Percentiles rank a stretch among this genome's conserved stretches.
phyloP scores from a whole-genome alignment of 495 filamentous ascomycete genomes.

The Neohortaea acidophila region DNA sequence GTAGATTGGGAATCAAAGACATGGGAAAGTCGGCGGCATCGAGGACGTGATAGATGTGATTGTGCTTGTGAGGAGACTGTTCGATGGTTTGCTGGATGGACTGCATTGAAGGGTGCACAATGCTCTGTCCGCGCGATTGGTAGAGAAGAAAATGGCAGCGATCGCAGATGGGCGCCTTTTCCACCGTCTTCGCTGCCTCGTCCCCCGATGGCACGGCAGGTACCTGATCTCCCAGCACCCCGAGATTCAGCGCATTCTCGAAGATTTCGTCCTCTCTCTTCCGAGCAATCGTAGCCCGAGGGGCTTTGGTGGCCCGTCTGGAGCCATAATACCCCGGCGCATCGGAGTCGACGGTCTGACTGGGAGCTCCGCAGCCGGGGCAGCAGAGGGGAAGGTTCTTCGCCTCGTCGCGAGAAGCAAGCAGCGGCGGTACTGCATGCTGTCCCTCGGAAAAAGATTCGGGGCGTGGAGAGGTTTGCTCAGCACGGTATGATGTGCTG shows the following conservation, averaged over 20 bases:
- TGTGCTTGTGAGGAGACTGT: constrained; percentile 70
- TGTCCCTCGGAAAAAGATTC: too few relatives aligned
- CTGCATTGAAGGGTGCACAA: constrained; percentile 60
- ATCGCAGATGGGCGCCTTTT: constrained; percentile 50
- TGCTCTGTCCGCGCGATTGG: constrained; percentile 51
- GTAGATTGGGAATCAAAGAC: constrained; percentile 59
- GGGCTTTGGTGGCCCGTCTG: constrained; percentile 3
- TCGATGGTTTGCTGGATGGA: constrained; percentile 67
- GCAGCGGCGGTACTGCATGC: not conserved
- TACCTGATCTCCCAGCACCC: not conserved
- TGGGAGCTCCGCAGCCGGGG: constrained; percentile 76
- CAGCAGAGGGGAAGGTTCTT: constrained; percentile 45
- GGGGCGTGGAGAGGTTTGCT: too few relatives aligned
- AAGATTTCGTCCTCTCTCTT: constrained; percentile 24
- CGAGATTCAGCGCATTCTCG: constrained; percentile 12
- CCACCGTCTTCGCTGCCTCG: not conserved
- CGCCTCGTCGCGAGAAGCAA: not conserved
- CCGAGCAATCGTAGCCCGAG: constrained; percentile 30
- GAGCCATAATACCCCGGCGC: constrained; percentile 64
- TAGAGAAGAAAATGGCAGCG: constrained; percentile 72
- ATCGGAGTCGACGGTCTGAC: constrained; percentile 52
- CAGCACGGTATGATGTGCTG: too few relatives aligned
- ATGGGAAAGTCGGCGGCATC: constrained; percentile 96
- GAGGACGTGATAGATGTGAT: constrained; percentile 93
- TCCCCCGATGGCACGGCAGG: not conserved